Evolutionary conservation across 441 rosid genomes (phyloP), one percentile per base, ranked within the genome.

Genomic region (Omphalea diandra): DNA sequence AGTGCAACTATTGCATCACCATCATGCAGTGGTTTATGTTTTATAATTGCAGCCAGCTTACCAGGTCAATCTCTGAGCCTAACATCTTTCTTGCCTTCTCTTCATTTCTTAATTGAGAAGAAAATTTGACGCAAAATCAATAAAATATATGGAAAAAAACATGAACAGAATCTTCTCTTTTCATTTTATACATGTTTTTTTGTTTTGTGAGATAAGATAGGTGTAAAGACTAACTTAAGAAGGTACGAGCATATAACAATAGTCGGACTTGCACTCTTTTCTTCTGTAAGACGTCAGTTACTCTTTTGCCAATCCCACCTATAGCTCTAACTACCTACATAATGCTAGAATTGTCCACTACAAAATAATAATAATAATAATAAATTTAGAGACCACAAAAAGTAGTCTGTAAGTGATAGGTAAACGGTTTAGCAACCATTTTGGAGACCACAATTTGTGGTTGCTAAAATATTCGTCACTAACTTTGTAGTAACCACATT

Each of bases 261-360:
- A 79, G 88, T 80, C 87, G 84, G 54, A 91, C 89, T 18, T 85
- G 88, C 73, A 86, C 72, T 5, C 97, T 95, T 80, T 84, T 90
- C 27, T 80, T 75, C 77, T 76, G 79, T 69, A 91, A 82, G 53
- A 85, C 71, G 69, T 87, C 84, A 60, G 91, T 94, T 10, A 88
- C 90, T 54, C 97, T 85, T 80, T 86, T 87, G 70, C 97, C 97
- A 15, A 91, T 94, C 66, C 97, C 97, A 62, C 97, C 97, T 0
- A 95, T 94, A 81, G 95, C 97, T 69, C 97, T 97, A 76, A 86
- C 86, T n/a, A 94, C 97, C 62, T 90, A 87, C 60, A 88, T 80
- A 50, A 83, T 76, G 36, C 81, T 89, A 26, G 87, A 67, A 73
- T 81, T 75, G 61, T 77, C 87, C 95, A 88, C 91, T 67, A 62